These are phyloP conservation scores for Scheffersomyces ergatensis DNA, from an alignment of 805 yeast species.

Conservation along the genomic window DNA sequence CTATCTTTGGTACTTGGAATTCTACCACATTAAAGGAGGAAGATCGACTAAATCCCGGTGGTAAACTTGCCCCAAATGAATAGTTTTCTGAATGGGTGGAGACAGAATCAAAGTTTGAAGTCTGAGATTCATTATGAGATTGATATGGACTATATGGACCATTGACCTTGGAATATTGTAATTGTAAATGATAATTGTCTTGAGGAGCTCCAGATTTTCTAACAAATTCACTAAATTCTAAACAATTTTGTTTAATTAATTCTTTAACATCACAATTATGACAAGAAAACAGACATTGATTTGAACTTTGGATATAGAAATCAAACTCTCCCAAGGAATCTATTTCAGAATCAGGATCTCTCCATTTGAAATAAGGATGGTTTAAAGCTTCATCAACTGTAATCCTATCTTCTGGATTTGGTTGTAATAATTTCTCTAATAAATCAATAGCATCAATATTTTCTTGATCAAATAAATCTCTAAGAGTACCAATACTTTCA, in stretches of 20 bases:
- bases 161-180: conserved; percentile 11
- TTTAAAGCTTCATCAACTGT: conserved; percentile 85
- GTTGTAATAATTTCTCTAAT: conserved; percentile 74
- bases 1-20: no score
- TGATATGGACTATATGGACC: no score
- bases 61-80: no score
- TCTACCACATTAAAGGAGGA: no score
- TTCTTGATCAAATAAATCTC: conserved; percentile 72
- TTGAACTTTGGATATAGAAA: conserved; percentile 73
- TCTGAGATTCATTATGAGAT: no score
- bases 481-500: conserved; percentile 76
- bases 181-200: conserved; percentile 33
- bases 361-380: conserved; percentile 94
- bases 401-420: conserved; percentile 83
- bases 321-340: conserved; percentile 76
- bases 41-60: no score
- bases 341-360: conserved; percentile 88
- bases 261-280: conserved; percentile 54
- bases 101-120: no score
- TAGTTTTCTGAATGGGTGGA: no score
- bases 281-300: conserved; percentile 81
- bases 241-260: conserved; percentile 78
- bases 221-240: conserved; percentile 71
- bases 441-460: conserved; percentile 82
- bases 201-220: conserved; percentile 64